Evolutionary conservation across 768 basidiomycete species (phyloP), one percentile per base, ranked within the genome.

Genomic region (Cystobasidium onofrii): DNA sequence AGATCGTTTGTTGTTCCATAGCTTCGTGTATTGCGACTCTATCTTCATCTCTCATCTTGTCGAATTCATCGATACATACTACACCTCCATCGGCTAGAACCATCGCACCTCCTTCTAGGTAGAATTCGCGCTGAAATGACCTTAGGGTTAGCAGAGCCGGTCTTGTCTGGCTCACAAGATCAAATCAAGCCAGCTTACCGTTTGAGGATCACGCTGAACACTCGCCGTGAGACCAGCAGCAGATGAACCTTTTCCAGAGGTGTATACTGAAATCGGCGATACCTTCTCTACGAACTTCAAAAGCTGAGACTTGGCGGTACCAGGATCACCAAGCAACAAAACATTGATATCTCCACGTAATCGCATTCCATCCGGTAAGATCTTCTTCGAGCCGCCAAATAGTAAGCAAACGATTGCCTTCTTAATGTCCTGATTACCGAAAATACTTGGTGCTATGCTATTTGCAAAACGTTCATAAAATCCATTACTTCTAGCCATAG

Each of bases 1-100:
- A 98, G 77, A 99, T 98, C 0, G 96, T 99, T 79, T 98, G 95
- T 80, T 99, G 96, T 79, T 99, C 96, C 96, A 99, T 99, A 17
- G 95, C 96, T 83, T 98, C 96, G 82, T 98, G 96, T 74, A 98
- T 98, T 0, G 96, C 96, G 3, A 98, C 96, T 70, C 96, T 88
- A 81, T 99, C 96, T 81, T 98, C 95, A 77, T 99, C 96, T 44
- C 95, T 85, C 96, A 99, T 99, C 84, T 99, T 99, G 83, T 99
- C 96, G 78, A 99, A 99, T 81, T 99, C 96, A 78, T 99, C 96
- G 79, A 99, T 99, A 79, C 96, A 98, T 44, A 98, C 96, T 17
- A 99, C 94, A 33, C 96, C 96, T 15, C 91, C 91, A 80, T 99
- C 96, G 0, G 96, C 96, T 43, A 98, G 87, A 6, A 99, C 96